These are phyloP conservation scores for Ganoderma multipileum DNA, from an alignment of 1,284 basidiomycete species.

Conservation along the genomic window DNA sequence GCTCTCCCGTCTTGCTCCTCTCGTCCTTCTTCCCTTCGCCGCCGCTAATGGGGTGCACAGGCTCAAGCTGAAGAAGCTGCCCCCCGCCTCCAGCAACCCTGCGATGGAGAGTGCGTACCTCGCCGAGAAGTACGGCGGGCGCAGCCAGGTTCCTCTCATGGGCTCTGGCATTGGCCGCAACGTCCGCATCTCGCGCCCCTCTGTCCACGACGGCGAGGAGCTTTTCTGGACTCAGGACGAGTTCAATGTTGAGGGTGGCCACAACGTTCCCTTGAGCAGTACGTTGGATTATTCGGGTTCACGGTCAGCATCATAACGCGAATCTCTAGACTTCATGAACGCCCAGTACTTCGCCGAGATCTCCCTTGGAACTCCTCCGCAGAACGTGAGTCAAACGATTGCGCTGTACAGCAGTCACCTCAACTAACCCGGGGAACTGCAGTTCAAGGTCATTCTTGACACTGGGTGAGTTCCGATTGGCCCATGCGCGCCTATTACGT, in stretches of 20 bases:
- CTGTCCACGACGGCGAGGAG: conserved; percentile 61
- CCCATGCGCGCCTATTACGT: conserved; percentile 5
- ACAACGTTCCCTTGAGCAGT: conserved; percentile 92
- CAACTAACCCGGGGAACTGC: conserved; percentile 13
- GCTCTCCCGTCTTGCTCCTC: conserved; percentile 59
- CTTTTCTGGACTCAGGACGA: conserved; percentile 87
- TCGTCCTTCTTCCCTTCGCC: conserved; percentile 75
- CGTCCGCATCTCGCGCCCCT: conserved; percentile 52
- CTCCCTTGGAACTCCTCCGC: conserved; percentile 80
- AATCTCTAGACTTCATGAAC: conserved; percentile 89
- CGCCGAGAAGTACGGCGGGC: conserved; percentile 84
- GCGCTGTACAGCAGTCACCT: conserved; percentile 8
- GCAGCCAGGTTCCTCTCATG: conserved; percentile 71
- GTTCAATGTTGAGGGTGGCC: conserved; percentile 74
- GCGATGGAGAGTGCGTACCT: conserved; percentile 83
- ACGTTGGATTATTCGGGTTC: conserved; percentile 42
- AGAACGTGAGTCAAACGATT: conserved; percentile 56
- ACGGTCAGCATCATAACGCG: not conserved
- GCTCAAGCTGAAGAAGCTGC: conserved; percentile 87
- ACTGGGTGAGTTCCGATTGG: conserved; percentile 64
- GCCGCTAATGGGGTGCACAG: conserved; percentile 78
- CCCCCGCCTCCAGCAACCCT: conserved; percentile 65
- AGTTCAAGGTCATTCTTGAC: conserved; percentile 90
- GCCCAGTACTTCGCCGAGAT: conserved; percentile 98
- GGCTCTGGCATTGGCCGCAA: conserved; percentile 80